phyloP scores from a whole-genome alignment of 2,329 filamentous ascomycete species.

The Pyrenophora seminiperda region DNA sequence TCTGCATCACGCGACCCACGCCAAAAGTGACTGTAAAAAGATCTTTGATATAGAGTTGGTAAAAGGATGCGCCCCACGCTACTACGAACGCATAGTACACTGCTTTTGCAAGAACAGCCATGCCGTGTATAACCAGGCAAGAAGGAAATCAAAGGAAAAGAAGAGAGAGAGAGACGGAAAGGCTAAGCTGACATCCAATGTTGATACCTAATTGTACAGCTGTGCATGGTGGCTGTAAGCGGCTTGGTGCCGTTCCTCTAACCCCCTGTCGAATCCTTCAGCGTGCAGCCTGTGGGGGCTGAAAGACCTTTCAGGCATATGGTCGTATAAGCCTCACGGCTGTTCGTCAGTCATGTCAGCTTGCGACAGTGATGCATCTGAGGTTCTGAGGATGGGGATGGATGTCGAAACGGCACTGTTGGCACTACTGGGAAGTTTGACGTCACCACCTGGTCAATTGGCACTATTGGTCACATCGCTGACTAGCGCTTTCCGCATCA shows the following conservation, averaged over 20 bases:
- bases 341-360: not conserved
- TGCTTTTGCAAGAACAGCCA: constrained; percentile 16
- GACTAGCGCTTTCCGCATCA: too few species aligned
- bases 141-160: not conserved
- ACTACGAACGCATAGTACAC: constrained; percentile 30
- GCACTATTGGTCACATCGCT: too few species aligned
- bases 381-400: not conserved
- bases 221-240: constrained; percentile 6
- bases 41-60: constrained; percentile 35
- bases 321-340: not conserved
- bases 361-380: not conserved
- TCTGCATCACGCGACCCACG: constrained; percentile 34
- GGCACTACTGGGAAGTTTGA: not conserved
- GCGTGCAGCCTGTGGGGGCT: constrained; percentile 8
- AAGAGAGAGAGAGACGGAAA: not conserved
- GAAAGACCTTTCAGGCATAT: constrained; percentile 3
- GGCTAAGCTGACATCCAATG: constrained; percentile 8
- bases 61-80: constrained; percentile 32
- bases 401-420: not conserved
- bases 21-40: constrained; percentile 29
- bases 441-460: constrained; percentile 3
- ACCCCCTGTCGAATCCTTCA: not conserved
- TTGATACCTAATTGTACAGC: constrained; percentile 12
- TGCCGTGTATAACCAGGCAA: not conserved
- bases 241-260: not conserved